Base-by-base conservation (phyloP, 169 alveolate species). In the Eimeria acervulina region DNA sequence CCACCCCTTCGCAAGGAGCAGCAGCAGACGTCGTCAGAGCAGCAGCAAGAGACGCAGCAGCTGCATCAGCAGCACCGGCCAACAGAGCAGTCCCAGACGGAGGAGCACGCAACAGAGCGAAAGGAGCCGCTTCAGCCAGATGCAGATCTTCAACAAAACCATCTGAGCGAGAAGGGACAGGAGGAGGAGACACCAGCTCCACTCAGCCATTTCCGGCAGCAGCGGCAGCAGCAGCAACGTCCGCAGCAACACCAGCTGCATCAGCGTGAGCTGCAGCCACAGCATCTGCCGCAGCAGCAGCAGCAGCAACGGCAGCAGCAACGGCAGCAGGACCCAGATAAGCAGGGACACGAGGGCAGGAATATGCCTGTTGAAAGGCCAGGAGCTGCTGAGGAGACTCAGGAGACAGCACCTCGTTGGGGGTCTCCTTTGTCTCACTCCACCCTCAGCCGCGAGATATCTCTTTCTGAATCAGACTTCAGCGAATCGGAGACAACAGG, bases 351-450 rank as follows among this genome's bases (percentile, higher is more conserved):
- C 12, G 84, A 19, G 84, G 31, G 59, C 55, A 33, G 59, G 84
- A 31, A n/a, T n/a, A n/a, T n/a, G n/a, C n/a, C n/a, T 51, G 59
- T 10, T 51, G 59, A 17, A 10, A 10, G 15, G 59, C 44, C 0
- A 28, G 90, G 68, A 26, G 63, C 36, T 42, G 28, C 1, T 36
- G 84, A 15, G 7, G 84, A 33, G 47, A 31, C 33, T 12, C 40
- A 36, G 59, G 85, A 21, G 36, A n/a, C 36, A 33, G 63, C 38
- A 5, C 40, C n/a, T 78, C 13, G 21, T 8, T 78, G 66, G 38
- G 40, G 40, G 89, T 78, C 89, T 78, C 89, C 91, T 47, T 47
- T 17, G 31, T 83, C 72, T 44, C 91, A 83, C 28, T 83, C 91
- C 31, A 83, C 91, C 17, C 59, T 83, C 8, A 83, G 91, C 72